Evolutionary conservation across 2,329 filamentous ascomycete species (phyloP).

Genomic region (Neopestalotiopsis clavispora): DNA sequence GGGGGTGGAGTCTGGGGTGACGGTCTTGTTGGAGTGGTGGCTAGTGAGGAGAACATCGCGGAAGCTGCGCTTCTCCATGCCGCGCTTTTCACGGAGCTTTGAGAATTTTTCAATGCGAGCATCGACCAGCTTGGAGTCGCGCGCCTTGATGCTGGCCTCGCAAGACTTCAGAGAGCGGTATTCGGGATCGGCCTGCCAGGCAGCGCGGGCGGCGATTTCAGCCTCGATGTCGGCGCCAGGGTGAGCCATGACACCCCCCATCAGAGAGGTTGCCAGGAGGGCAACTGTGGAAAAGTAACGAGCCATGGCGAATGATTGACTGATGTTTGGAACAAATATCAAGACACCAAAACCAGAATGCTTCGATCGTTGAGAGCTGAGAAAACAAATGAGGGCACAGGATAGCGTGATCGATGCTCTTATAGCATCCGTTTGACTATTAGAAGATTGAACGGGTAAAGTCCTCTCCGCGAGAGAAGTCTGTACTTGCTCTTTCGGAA

Average conservation of each 20-base stretch:
- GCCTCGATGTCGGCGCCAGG: slow-evolving; percentile 53
- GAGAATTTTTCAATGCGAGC: slow-evolving; percentile 14
- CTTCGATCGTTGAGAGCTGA: not conserved
- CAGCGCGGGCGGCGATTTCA: slow-evolving; percentile 54
- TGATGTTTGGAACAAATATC: not conserved
- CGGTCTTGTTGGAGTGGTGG: slow-evolving; percentile 36
- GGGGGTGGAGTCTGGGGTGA: slow-evolving; percentile 36
- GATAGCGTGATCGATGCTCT: slow-evolving; percentile 7
- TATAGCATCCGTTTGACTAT: not conserved
- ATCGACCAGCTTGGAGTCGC: slow-evolving; percentile 9
- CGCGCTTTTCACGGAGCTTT: slow-evolving; percentile 13
- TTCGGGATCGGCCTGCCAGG: slow-evolving; percentile 41
- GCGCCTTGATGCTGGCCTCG: slow-evolving; percentile 13
- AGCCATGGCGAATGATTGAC: slow-evolving; percentile 10
- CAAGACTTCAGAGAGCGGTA: slow-evolving; percentile 16
- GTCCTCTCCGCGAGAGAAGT: not conserved
- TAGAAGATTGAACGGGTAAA: not conserved
- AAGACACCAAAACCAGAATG: not conserved
- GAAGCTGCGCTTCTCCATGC: slow-evolving; percentile 36
- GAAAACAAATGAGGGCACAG: not conserved
- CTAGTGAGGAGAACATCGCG: slow-evolving; percentile 27
- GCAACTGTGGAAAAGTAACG: slow-evolving; percentile 13
- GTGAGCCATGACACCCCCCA: slow-evolving; percentile 39
- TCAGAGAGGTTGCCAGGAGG: slow-evolving; percentile 15
- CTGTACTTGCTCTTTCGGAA: not conserved